Evolutionary conservation across 768 basidiomycete genomes (phyloP), one percentile per base, ranked within the genome.

Genomic region (Pleurotus pulmonarius): DNA sequence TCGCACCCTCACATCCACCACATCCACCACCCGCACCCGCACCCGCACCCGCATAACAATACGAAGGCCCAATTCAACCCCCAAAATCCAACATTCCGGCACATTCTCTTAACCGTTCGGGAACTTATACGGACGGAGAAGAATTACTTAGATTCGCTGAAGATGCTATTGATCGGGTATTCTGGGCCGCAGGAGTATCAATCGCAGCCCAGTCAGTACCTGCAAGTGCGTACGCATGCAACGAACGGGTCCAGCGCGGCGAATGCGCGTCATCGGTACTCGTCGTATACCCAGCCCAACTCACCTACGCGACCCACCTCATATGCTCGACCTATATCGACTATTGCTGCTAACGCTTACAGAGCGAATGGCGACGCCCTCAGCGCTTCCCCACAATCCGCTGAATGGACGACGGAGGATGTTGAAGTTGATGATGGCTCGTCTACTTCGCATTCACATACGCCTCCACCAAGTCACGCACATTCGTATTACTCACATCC

Each of bases 91-190:
- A 64, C 59, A 16, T 65, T 68, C 3, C 63, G 67, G 20, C 65
- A 64, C 6, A 65, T 65, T 0, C 59, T 70, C 11, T 58, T 68
- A 3, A 65, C 67, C 1, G 64, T 64, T 47, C 67, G 66, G 20
- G 68, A 69, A 59, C 55, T 70, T 22, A 64, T 69, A 15, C 60
- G 60, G 26, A 65, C 64, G 1, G 64, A 65, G 43, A 57, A 60
- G 11, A 22, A 41, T 5, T 67, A 65, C 37, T 58, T 64, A 3
- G n/a, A 37, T 3, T 56, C 61, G 1, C 46, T 65, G 4, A 57
- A 56, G 12, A 18, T 49, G 18, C 61, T 66, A 4, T 29, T 62
- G 43, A 34, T 34, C 9, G 29, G 29, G 29, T 34, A 34, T 34
- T 34, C 29, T 3, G 29, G 29, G 29, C 29, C 29, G 29, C 29